A percentile compares a stretch with the other conserved stretches of the same genome.
Conservation (phyloP, 345 rosid species). For the Gossypium sturtianum region DNA sequence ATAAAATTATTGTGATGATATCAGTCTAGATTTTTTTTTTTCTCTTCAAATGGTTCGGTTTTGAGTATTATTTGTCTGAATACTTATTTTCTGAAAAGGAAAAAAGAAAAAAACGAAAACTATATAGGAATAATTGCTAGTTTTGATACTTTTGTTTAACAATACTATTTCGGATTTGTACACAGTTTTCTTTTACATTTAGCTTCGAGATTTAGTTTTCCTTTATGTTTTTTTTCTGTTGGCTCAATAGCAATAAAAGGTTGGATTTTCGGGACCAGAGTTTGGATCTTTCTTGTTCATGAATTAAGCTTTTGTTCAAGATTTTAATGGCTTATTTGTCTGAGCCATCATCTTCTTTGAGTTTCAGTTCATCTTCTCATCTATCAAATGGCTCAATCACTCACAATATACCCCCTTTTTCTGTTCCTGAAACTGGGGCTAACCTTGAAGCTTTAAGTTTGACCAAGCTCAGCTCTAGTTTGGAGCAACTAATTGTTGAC, state of each 20-base stretch:
- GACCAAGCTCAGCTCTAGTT: constrained; percentile 65
- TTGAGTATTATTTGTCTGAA: not conserved
- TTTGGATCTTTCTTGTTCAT: constrained; percentile 6
- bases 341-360: constrained; percentile 79
- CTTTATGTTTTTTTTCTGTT: not conserved
- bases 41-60: too few species aligned
- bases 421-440: constrained; percentile 27
- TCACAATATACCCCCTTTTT: constrained; percentile 29
- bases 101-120: too few species aligned
- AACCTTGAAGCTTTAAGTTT: constrained; percentile 60
- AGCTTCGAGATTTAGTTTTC: not conserved
- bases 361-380: constrained; percentile 63
- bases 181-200: not conserved
- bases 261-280: not conserved
- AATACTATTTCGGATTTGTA: not conserved
- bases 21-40: too few species aligned
- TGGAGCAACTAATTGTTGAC: constrained; percentile 67
- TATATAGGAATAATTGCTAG: not conserved
- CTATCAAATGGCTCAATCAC: constrained; percentile 40
- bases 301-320: not conserved
- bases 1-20: not conserved
- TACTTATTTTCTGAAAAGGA: not conserved
- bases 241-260: not conserved
- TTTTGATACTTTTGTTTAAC: not conserved
- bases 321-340: constrained; percentile 48